These are phyloP conservation scores for Tuber melanosporum DNA, from an alignment of 495 filamentous ascomycete species.

Conservation along the genomic window DNA sequence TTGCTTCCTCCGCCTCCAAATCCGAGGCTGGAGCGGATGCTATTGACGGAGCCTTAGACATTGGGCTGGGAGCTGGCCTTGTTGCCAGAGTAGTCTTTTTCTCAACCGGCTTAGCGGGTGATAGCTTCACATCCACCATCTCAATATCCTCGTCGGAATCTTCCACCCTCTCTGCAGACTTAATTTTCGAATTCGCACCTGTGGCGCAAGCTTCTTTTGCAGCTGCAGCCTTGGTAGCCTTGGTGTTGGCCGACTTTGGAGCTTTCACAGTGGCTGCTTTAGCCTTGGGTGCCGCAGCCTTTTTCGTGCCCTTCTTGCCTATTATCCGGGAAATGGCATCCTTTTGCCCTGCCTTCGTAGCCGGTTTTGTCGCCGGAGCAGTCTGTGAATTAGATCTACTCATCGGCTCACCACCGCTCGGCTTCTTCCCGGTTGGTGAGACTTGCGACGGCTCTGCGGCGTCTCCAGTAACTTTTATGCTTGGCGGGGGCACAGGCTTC, in stretches of 20 bases:
- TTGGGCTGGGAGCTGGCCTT: constrained; percentile 10
- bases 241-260: constrained; percentile 32
- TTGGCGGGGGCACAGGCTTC: constrained; percentile 50
- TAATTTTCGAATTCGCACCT: constrained; percentile 46
- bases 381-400: constrained; percentile 47
- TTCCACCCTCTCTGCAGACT: constrained; percentile 58
- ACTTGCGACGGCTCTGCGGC: constrained; percentile 43
- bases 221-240: constrained; percentile 17
- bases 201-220: constrained; percentile 14
- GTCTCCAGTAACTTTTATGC: constrained; percentile 45
- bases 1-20: constrained; percentile 31
- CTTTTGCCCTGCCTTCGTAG: constrained; percentile 38
- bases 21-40: constrained; percentile 31
- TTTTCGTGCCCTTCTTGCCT: constrained; percentile 50
- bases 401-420: constrained; percentile 47
- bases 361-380: constrained; percentile 45
- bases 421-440: constrained; percentile 45
- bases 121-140: constrained; percentile 43
- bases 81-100: constrained; percentile 12
- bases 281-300: constrained; percentile 41
- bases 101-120: constrained; percentile 30
- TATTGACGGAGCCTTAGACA: constrained; percentile 14
- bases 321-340: constrained; percentile 41
- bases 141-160: constrained; percentile 60
- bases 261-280: constrained; percentile 37